Conservation (phyloP, 2,329 filamentous ascomycete species). For the Hymenoscyphus repandus region DNA sequence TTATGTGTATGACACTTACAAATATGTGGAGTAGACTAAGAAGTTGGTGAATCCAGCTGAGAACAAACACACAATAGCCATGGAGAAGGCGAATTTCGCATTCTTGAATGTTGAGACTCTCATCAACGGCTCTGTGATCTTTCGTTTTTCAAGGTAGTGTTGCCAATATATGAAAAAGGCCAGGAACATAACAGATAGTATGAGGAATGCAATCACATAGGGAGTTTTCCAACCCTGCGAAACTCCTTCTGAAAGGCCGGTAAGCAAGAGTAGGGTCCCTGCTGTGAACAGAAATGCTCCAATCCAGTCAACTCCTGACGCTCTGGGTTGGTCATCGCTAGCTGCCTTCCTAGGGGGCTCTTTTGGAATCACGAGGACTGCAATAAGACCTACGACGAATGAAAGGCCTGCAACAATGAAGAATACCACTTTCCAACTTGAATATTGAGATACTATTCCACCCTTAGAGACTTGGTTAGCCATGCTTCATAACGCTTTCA, state of each 20-base stretch:
- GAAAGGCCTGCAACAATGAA: constrained; percentile 58
- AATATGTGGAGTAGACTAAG: constrained; percentile 63
- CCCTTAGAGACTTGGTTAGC: constrained; percentile 45
- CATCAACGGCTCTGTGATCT: constrained; percentile 51
- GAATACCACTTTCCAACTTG: constrained; percentile 63
- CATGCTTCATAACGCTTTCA: background rate
- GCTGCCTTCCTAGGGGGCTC: constrained; percentile 33
- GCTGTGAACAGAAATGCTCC: constrained; percentile 58
- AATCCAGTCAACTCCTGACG: constrained; percentile 57
- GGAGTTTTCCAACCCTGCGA: constrained; percentile 61
- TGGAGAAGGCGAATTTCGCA: constrained; percentile 54
- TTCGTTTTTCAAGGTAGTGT: constrained; percentile 49
- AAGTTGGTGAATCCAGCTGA: constrained; percentile 65
- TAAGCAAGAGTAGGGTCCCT: constrained; percentile 57
- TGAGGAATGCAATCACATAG: constrained; percentile 45
- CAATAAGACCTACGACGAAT: constrained; percentile 49
- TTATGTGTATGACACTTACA: constrained; percentile 11
- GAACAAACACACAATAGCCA: constrained; percentile 61
- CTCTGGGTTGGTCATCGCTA: constrained; percentile 14
- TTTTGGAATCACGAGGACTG: constrained; percentile 54
- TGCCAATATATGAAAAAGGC: constrained; percentile 35
- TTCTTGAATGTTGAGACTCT: constrained; percentile 60
- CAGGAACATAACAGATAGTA: constrained; percentile 52
- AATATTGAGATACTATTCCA: constrained; percentile 54
- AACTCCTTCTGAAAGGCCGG: constrained; percentile 64